Conservation (phyloP, 164 flowering plant genomes). For the Chloranthus sessilifolius region DNA sequence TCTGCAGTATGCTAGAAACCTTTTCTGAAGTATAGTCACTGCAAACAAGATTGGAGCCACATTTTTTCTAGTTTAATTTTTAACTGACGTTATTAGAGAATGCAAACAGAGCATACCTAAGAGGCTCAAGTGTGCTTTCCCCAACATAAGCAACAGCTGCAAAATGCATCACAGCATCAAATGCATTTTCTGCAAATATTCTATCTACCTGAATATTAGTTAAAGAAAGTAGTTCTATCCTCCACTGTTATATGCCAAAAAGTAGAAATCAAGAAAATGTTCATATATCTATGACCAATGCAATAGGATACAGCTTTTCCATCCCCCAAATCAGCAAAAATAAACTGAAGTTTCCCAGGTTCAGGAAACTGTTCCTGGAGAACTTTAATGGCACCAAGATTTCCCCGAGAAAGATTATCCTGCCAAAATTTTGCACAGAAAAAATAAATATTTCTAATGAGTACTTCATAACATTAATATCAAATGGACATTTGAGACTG, state of each 20-base stretch:
- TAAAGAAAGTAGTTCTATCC: constrained; percentile 25
- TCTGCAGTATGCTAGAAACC: too few relatives aligned
- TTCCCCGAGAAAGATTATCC: constrained; percentile 97
- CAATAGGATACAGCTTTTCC: constrained; percentile 70
- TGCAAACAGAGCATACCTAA: constrained; percentile 40
- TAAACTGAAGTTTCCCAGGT: constrained; percentile 88
- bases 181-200: constrained; percentile 84
- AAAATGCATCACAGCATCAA: constrained; percentile 98
- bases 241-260: constrained; percentile 1
- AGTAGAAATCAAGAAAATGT: not conserved
- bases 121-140: constrained; percentile 94
- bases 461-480: not conserved
- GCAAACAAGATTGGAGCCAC: too few relatives aligned
- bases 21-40: too few relatives aligned
- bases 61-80: too few relatives aligned
- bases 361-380: constrained; percentile 75
- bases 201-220: constrained; percentile 58
- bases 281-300: not conserved
- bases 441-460: not conserved
- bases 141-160: constrained; percentile 99
- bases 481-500: not conserved
- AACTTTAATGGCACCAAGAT: constrained; percentile 75
- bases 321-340: constrained; percentile 96
- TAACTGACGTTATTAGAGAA: too few relatives aligned
- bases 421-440: constrained; percentile 17